These are phyloP conservation scores for Ormosia emarginata DNA, from an alignment of 306 rosid genomes.

Conservation along the genomic window DNA sequence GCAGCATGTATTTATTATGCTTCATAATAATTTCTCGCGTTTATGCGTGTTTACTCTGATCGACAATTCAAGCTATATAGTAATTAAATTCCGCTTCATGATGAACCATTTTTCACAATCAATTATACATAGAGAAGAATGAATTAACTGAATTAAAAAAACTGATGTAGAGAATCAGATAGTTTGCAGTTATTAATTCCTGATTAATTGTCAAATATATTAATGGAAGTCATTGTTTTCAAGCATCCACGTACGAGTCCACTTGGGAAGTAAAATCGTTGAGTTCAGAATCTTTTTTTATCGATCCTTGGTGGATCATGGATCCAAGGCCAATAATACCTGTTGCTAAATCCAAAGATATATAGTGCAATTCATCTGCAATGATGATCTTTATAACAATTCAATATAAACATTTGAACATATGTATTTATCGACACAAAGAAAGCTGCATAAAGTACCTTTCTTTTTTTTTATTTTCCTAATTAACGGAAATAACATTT, in stretches of 20 bases:
- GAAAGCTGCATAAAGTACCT: not conserved
- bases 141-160: not conserved
- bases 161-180: not conserved
- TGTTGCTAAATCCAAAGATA: slow-evolving; percentile 10
- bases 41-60: not conserved
- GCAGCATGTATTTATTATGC: no score
- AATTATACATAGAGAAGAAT: not conserved
- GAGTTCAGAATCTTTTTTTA: slow-evolving; percentile 26
- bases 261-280: slow-evolving; percentile 37
- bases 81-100: not conserved
- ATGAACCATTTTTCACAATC: not conserved
- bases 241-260: slow-evolving; percentile 15
- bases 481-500: not conserved
- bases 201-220: not conserved
- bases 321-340: slow-evolving; percentile 21
- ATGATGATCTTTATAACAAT: not conserved
- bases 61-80: not conserved
- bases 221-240: not conserved
- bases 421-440: not conserved
- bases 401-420: not conserved
- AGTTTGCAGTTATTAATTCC: not conserved
- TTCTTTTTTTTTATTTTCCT: not conserved
- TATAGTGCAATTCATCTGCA: not conserved
- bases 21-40: no score
- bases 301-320: slow-evolving; percentile 41